These are phyloP conservation scores for Penicillium crustosum DNA, from an alignment of 2,329 filamentous ascomycete genomes.

Conservation along the genomic window DNA sequence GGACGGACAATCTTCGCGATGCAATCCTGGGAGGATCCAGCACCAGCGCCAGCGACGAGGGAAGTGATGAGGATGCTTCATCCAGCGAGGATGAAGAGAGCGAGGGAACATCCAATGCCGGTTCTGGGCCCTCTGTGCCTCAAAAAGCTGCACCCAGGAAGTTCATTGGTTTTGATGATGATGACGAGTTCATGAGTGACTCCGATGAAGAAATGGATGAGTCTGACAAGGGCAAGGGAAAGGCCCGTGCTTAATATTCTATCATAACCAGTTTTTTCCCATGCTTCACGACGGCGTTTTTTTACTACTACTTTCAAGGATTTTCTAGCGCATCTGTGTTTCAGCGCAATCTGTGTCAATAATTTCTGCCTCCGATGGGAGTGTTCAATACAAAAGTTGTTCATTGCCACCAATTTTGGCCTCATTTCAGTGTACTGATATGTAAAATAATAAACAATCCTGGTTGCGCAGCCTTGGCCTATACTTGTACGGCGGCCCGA, in stretches of 20 bases:
- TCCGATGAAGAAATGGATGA: slow-evolving; percentile 35
- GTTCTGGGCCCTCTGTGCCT: slow-evolving; percentile 28
- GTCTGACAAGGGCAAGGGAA: slow-evolving; percentile 39
- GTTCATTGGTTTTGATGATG: slow-evolving; percentile 51
- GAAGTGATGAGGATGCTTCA: slow-evolving; percentile 32
- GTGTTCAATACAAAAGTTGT: background rate
- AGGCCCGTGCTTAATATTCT: slow-evolving; percentile 30
- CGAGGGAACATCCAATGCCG: slow-evolving; percentile 28
- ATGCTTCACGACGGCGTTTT: slow-evolving; percentile 25
- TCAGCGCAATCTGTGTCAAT: slow-evolving; percentile 14
- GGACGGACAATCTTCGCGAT: slow-evolving; percentile 46
- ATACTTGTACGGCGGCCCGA: slow-evolving; percentile 18
- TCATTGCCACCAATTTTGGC: background rate
- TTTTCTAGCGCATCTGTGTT: slow-evolving; percentile 10
- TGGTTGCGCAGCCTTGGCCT: background rate
- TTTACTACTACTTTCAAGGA: slow-evolving; percentile 4
- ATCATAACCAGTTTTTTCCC: background rate
- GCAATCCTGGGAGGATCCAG: slow-evolving; percentile 37
- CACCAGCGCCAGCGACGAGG: slow-evolving; percentile 44
- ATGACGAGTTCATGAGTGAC: slow-evolving; percentile 49
- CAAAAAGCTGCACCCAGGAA: slow-evolving; percentile 34
- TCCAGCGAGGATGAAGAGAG: slow-evolving; percentile 41
- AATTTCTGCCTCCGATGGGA: background rate
- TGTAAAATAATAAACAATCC: background rate
- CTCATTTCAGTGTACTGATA: background rate